Base-by-base conservation (phyloP, 306 rosid species). In the Notholithocarpus densiflorus region DNA sequence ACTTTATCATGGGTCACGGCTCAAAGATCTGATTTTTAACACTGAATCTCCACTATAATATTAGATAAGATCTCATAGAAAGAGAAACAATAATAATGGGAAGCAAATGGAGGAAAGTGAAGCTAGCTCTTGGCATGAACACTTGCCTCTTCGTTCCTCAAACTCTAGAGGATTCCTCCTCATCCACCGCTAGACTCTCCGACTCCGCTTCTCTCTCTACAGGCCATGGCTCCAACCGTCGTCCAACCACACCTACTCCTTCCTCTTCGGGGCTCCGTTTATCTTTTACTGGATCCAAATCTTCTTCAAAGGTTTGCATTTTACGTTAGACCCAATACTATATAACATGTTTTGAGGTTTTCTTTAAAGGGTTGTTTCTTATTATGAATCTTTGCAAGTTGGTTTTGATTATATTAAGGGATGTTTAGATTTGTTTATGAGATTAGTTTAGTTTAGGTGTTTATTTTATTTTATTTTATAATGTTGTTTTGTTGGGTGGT, bases 71-170 rank as follows among this genome's bases (percentile, higher is more conserved):
- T 68, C 12, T 45, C 70, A 17, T 18, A 29, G 48, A 29, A 17
- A 56, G 71, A 65, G 57, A 56, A 43, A 21, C 52, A 23, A 69
- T 6, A 34, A 77, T 32, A 72, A 91, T 92, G 98, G 95, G 80
- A 66, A 90, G 87, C 86, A 92, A 84, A 79, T 94, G 98, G 98
- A 88, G 89, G 79, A 92, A 91, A 85, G 75, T 92, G 68, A 92
- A 94, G 86, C 84, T 88, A 43, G 92, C 97, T 74, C 82, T 94
- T 17, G 97, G 97, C 10, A 11, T 86, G 45, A 88, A 90, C 52
- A 73, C 79, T 29, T 89, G 95, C 34, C 76, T 91, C 48, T 87
- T 84, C 59, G 79, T 82, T 80, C 96, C 96, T 4, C 83, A 52
- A 56, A 80, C 91, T 18, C 5, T 59, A 1, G 93, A 90, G 27